Percentiles rank a stretch among this genome's conserved stretches.
Conservation (phyloP, 345 rosid species). For the Murraya paniculata region DNA sequence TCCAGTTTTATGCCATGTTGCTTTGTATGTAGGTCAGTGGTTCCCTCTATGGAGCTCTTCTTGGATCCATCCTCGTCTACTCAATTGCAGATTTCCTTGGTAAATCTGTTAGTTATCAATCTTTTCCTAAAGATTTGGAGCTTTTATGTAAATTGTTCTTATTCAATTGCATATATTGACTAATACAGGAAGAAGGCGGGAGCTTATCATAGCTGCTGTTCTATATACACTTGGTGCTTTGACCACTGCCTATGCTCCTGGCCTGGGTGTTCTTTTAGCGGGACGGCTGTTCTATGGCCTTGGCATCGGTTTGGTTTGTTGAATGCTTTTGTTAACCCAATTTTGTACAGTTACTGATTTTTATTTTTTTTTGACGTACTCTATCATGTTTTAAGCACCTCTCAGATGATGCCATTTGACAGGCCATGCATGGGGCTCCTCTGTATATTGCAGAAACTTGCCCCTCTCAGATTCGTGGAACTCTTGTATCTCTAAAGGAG, state of each 20-base stretch:
- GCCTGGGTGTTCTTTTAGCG: constrained; percentile 60
- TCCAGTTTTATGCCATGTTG: background rate
- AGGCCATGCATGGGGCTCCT: constrained; percentile 99
- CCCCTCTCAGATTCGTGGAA: constrained; percentile 96
- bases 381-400: background rate
- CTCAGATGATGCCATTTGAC: constrained; percentile 20
- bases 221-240: constrained; percentile 63
- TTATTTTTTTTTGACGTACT: background rate
- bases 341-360: background rate
- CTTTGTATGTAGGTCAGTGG: constrained; percentile 75
- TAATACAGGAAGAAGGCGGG: constrained; percentile 74
- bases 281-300: constrained; percentile 91
- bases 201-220: constrained; percentile 66
- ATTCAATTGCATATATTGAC: constrained; percentile 7
- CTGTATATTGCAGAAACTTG: constrained; percentile 97
- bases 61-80: constrained; percentile 81
- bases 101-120: constrained; percentile 25
- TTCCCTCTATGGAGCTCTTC: constrained; percentile 93
- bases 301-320: constrained; percentile 74
- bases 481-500: constrained; percentile 84
- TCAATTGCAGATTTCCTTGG: constrained; percentile 92
- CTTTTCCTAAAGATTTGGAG: background rate
- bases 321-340: constrained; percentile 2
- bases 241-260: constrained; percentile 63
- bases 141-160: constrained; percentile 13